A percentile compares a stretch with the other conserved stretches of the same genome.
Evolutionary conservation across 148 eudicot species (phyloP).

Genomic region (Chenopodium formosanum): DNA sequence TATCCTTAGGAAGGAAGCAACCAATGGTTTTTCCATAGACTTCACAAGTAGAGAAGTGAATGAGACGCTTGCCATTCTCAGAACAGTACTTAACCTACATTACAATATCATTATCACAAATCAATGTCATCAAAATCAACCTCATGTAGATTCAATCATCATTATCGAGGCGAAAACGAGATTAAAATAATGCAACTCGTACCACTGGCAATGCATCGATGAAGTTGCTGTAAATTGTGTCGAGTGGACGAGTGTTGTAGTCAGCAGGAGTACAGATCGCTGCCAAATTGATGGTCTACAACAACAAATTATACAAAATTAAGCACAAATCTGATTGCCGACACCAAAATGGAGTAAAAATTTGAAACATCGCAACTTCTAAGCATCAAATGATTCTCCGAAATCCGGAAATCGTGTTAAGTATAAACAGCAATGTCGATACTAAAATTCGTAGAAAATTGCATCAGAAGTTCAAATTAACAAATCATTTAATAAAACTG

Average conservation of each 20-base stretch:
- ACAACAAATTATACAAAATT: background rate
- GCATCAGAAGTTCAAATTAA: background rate
- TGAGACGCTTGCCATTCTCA: constrained; percentile 92
- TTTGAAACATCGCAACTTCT: background rate
- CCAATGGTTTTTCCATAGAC: constrained; percentile 98
- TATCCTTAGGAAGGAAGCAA: constrained; percentile 83
- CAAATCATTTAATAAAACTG: constrained; percentile 2
- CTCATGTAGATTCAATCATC: background rate
- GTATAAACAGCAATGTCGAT: constrained; percentile 7
- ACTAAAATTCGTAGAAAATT: background rate
- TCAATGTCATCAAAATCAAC: constrained; percentile 24
- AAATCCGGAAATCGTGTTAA: background rate
- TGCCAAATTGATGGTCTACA: constrained; percentile 87
- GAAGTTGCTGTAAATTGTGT: constrained; percentile 98
- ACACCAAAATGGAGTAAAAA: background rate
- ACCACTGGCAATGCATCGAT: constrained; percentile 99
- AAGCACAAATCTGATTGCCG: background rate
- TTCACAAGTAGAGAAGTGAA: constrained; percentile 98
- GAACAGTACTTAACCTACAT: constrained; percentile 93
- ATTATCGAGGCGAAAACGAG: background rate
- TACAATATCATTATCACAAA: constrained; percentile 25
- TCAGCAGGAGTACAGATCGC: constrained; percentile 99
- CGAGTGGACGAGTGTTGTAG: constrained; percentile 94
- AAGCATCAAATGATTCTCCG: background rate
- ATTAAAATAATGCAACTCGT: constrained; percentile 22